Base-by-base conservation (phyloP, 441 rosid species). In the Isatis lusitanica region DNA sequence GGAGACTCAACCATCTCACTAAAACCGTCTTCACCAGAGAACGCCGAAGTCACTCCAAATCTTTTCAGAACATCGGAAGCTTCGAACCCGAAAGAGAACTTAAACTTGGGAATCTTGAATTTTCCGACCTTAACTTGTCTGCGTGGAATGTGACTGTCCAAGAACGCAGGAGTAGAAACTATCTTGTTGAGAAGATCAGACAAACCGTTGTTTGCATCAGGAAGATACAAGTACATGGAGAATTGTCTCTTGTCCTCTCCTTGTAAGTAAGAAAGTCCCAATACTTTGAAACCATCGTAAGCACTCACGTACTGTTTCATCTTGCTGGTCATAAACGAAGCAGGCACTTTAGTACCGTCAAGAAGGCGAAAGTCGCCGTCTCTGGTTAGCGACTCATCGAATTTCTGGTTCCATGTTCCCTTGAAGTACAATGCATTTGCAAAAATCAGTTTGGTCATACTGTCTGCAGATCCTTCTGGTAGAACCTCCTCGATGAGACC, bases 361-460 rank as follows among this genome's bases (percentile, higher is more conserved):
- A 82, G 74, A 71, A 87, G 95, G 78, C 86, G 81, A 81, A 94
- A 91, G 26, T 90, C 90, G 31, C 69, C 46, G 15, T 86, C 92
- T 68, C 83, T 79, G 0, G 95, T 88, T 57, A 78, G 40, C 1
- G 88, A 85, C 1, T 83, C 74, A 68, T 90, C 88, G 47, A 91
- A 91, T 61, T 84, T 85, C 57, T 90, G 87, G 52, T 44, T 75
- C 97, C 98, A 94, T 69, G 91, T 84, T 13, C 95, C 96, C 63
- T 91, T 90, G 77, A 94, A 94, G 70, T 94, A 91, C 10, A 94
- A 80, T 24, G 93, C 98, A 83, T 90, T 91, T 0, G 91, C 86
- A 39, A 91, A 77, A 11, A 94, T 82, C 58, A 94, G 86, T 74
- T 78, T 83, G 12, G 94, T 86, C 30, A 67, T 68, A 57, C 38